phyloP scores from a whole-genome alignment of 2,329 filamentous ascomycete genomes.

The Nemania sp. region DNA sequence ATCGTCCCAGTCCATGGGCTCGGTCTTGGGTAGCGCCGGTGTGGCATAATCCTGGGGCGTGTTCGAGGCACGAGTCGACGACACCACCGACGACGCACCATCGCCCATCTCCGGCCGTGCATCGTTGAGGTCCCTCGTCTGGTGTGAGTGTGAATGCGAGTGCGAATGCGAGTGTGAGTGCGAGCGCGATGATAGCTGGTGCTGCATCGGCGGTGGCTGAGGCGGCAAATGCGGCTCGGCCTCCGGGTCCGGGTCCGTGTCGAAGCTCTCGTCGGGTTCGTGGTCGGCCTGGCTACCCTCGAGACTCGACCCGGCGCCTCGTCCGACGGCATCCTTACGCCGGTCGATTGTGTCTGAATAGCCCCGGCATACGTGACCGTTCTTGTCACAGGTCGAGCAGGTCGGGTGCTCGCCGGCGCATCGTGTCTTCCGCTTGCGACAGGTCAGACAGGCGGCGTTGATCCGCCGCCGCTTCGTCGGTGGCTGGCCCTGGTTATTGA shows the following conservation, averaged over 20 bases:
- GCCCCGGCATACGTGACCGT: slow-evolving; percentile 69
- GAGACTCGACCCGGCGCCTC: slow-evolving; percentile 11
- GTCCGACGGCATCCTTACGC: slow-evolving; percentile 41
- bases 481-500: slow-evolving; percentile 79
- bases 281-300: slow-evolving; percentile 38
- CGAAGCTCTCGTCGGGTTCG: slow-evolving; percentile 44
- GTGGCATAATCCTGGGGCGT: slow-evolving; percentile 31
- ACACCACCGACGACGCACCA: slow-evolving; percentile 29
- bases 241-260: slow-evolving; percentile 39
- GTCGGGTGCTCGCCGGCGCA: slow-evolving; percentile 73
- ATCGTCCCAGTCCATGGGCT: slow-evolving; percentile 39
- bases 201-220: too few species aligned
- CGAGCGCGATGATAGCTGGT: too few species aligned
- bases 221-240: too few species aligned
- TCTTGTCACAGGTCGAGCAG: slow-evolving; percentile 73
- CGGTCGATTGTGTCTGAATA: slow-evolving; percentile 61
- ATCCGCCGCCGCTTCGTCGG: slow-evolving; percentile 78
- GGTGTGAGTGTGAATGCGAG: too few species aligned
- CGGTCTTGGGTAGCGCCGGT: slow-evolving; percentile 35
- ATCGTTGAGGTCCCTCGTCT: too few species aligned
- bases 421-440: slow-evolving; percentile 74
- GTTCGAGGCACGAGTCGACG: slow-evolving; percentile 31
- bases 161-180: too few species aligned
- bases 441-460: slow-evolving; percentile 77
- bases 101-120: not conserved